Conservation (phyloP, 305 asterid genomes). For the Plantago coronopus region DNA sequence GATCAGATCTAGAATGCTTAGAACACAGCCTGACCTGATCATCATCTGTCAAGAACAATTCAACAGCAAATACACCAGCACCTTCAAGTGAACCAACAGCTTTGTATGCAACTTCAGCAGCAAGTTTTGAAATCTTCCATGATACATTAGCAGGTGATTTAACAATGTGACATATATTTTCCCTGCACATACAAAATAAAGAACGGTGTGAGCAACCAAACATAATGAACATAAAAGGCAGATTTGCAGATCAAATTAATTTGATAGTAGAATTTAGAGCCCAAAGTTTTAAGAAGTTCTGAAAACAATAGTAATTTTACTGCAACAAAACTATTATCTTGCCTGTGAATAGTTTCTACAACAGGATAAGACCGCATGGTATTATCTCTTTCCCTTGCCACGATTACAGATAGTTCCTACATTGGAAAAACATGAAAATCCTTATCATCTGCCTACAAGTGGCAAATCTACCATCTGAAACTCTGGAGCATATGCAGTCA, state of each 20-base stretch:
- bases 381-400: conserved; percentile 88
- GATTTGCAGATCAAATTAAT: conserved; percentile 6
- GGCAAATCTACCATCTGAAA: too few species aligned
- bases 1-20: conserved; percentile 1
- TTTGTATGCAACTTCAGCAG: conserved; percentile 72
- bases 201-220: conserved; percentile 9
- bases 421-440: conserved; percentile 21
- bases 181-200: conserved; percentile 38
- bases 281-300: conserved; percentile 4
- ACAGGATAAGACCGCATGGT: conserved; percentile 65
- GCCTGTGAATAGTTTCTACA: conserved; percentile 92
- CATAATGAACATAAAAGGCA: conserved; percentile 9
- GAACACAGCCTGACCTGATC: conserved; percentile 57
- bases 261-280: conserved; percentile 3
- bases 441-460: not conserved
- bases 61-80: conserved; percentile 92
- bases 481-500: too few species aligned
- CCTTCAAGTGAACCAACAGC: conserved; percentile 94
- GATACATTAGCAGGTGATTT: conserved; percentile 86
- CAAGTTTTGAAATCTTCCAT: conserved; percentile 69
- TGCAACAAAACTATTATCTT: conserved; percentile 21
- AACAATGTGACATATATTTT: conserved; percentile 90
- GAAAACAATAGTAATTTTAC: not conserved
- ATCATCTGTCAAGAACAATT: conserved; percentile 83
- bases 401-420: conserved; percentile 95